phyloP scores from a whole-genome alignment of 1,139 yeast species.

The Pichia norvegensis region DNA sequence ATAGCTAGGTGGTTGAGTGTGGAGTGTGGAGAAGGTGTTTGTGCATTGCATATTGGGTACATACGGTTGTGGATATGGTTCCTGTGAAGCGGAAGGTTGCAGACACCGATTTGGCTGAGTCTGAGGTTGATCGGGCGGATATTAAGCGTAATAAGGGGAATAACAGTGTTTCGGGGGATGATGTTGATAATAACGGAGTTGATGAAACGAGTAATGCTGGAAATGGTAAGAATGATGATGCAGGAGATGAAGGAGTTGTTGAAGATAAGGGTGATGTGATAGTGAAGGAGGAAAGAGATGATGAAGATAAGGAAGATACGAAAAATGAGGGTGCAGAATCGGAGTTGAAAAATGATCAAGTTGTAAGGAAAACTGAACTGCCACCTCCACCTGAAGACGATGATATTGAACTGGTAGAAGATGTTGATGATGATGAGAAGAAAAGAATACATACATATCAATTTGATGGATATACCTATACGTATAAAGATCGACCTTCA shows the following conservation, averaged over 20 bases:
- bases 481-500: constrained; percentile 87
- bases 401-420: constrained; percentile 7
- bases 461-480: constrained; percentile 74
- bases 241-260: constrained; percentile 7
- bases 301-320: constrained; percentile 10
- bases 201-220: neutral
- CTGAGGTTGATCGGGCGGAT: neutral
- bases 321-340: constrained; percentile 15
- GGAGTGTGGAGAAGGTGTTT: neutral
- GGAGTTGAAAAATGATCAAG: constrained; percentile 7
- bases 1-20: neutral
- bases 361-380: constrained; percentile 13
- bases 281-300: constrained; percentile 1
- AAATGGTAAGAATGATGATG: constrained; percentile 13
- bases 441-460: constrained; percentile 47
- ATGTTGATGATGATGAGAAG: constrained; percentile 39
- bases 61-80: neutral
- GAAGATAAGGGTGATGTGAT: neutral
- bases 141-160: constrained; percentile 3
- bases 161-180: too few species aligned
- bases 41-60: neutral
- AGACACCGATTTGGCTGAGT: constrained; percentile 6
- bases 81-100: constrained; percentile 20
- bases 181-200: neutral
- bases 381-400: neutral